phyloP scores from a whole-genome alignment of 176 grass and related monocot genomes.

The Juncus inflexus region DNA sequence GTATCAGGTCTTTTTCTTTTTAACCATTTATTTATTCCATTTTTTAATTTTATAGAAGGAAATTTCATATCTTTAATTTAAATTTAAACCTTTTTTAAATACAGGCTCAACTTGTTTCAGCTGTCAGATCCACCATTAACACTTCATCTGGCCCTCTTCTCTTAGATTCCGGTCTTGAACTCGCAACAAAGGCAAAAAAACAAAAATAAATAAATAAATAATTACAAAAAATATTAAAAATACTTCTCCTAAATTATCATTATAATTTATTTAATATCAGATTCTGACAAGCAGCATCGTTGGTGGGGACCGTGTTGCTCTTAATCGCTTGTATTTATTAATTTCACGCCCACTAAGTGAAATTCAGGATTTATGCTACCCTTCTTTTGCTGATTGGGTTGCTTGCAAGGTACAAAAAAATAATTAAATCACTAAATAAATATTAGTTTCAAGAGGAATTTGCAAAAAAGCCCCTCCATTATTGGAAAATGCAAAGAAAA shows the following conservation, averaged over 20 bases:
- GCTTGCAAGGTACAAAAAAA: constrained; percentile 78
- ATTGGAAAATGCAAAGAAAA: too few species aligned
- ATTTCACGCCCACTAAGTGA: constrained; percentile 79
- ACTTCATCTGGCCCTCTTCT: constrained; percentile 78
- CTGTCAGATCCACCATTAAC: constrained; percentile 82
- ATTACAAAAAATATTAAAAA: not conserved
- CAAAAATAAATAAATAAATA: not conserved
- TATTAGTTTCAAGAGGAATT: not conserved
- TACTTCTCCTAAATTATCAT: constrained; percentile 13
- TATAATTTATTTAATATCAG: constrained; percentile 41
- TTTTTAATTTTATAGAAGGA: constrained; percentile 3
- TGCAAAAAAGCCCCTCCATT: too few species aligned
- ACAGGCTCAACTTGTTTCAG: constrained; percentile 97
- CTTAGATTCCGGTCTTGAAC: constrained; percentile 86
- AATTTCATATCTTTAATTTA: constrained; percentile 16
- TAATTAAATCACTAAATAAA: too few species aligned
- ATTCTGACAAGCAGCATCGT: constrained; percentile 87
- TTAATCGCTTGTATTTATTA: constrained; percentile 80
- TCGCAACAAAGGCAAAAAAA: constrained; percentile 63
- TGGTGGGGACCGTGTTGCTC: constrained; percentile 72
- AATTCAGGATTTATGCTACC: constrained; percentile 83
- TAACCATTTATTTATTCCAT: not conserved
- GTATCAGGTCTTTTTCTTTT: constrained; percentile 64
- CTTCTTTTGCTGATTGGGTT: constrained; percentile 98
- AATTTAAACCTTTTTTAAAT: constrained; percentile 29